Percentiles rank a stretch among this genome's conserved stretches.
These are phyloP conservation scores for Penicillium herquei DNA, from an alignment of 495 filamentous ascomycete species.

Conservation along the genomic window DNA sequence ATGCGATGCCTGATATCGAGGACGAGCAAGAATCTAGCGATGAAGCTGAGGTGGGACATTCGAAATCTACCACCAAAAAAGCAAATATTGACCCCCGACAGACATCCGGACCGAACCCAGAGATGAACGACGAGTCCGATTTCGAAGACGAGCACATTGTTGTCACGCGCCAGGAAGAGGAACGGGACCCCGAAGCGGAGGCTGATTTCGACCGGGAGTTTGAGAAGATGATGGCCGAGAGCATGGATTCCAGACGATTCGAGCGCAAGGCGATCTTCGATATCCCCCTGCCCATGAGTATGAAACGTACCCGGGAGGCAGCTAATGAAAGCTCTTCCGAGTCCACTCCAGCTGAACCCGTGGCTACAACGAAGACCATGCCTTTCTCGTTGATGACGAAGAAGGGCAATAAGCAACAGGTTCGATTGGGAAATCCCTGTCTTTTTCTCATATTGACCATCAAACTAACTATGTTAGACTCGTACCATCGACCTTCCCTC, in stretches of 20 bases:
- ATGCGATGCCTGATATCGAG: conserved; percentile 53
- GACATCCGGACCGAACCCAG: conserved; percentile 53
- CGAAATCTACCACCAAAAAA: not conserved
- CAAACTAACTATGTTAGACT: conserved; percentile 55
- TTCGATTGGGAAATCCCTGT: conserved; percentile 30
- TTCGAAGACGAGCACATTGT: conserved; percentile 83
- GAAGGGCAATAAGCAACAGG: conserved; percentile 93
- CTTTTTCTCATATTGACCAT: not conserved
- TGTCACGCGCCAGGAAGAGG: conserved; percentile 84
- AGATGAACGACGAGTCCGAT: conserved; percentile 42
- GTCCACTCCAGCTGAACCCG: conserved; percentile 34
- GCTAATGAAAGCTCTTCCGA: conserved; percentile 40
- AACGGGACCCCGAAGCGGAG: conserved; percentile 89
- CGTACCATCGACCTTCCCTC: conserved; percentile 92
- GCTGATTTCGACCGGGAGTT: conserved; percentile 98
- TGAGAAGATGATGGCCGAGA: conserved; percentile 98
- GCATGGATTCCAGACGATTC: conserved; percentile 87
- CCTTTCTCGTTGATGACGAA: conserved; percentile 95
- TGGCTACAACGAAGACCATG: conserved; percentile 62
- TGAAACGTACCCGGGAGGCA: conserved; percentile 60
- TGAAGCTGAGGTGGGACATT: conserved; percentile 50
- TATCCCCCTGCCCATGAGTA: conserved; percentile 83
- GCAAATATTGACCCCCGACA: conserved; percentile 13
- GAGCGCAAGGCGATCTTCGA: conserved; percentile 94
- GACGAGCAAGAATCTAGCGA: conserved; percentile 60